Evolutionary conservation across 129 eudicot genomes (phyloP), one percentile per base, ranked within the genome.

Genomic region (Rutidosis leptorrhynchoides): DNA sequence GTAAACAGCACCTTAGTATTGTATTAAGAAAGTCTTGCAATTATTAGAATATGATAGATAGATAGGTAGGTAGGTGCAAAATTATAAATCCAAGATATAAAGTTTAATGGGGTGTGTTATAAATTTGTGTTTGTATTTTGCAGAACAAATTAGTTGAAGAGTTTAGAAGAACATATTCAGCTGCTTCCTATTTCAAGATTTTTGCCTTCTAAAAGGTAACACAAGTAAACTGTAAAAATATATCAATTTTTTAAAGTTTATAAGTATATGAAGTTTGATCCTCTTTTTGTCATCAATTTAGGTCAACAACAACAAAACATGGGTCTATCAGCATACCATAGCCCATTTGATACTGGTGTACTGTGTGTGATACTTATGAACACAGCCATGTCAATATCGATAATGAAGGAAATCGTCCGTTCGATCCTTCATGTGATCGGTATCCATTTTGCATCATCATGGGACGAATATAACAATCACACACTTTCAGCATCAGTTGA

Each of bases 241-340:
- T 11, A 17, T 40, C 29, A 7, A 63, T 63, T 5, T 40, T 62
- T 61, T 46, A 3, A 21, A 67, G 24, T 51, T 30, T 52, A 7
- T 27, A 21, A 29, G 37, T 1, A 40, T 57, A 4, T 15, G n/a
- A 58, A 64, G 21, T 27, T 45, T 74, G 54, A 45, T 43, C 35
- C 17, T 48, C n/a, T 62, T 69, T 29, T 5, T 42, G 30, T 51
- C n/a, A 40, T 74, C 24, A 23, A 51, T 52, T 40, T 63, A 89
- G 96, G 89, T 83, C 53, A 40, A 25, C 62, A n/a, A n/a, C n/a
- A 73, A 67, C n/a, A n/a, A n/a, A n/a, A n/a, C 7, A 89, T 90
- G 97, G 97, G 95, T 58, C 86, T 90, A n/a, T 82, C 97, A 45
- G 76, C 87, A 29, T 87, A 80, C 80, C 81, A 79, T 48, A 73